Conservation (phyloP, 2,329 filamentous ascomycete species). For the Pochonia chlamydosporia region DNA sequence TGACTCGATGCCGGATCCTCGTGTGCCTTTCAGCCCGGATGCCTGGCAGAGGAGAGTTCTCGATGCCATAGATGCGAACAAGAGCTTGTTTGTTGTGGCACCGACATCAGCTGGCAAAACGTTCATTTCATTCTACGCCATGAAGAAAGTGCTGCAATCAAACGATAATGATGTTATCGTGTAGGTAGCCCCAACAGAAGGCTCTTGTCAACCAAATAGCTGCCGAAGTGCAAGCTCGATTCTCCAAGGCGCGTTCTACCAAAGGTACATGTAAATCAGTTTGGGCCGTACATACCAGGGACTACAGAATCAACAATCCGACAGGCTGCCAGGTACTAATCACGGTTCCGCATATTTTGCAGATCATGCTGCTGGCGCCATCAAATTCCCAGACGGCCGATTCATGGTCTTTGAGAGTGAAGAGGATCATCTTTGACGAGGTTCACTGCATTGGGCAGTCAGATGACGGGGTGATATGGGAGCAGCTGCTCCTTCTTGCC, state of each 20-base stretch:
- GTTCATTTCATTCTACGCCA: slow-evolving; percentile 80
- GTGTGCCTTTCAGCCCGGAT: slow-evolving; percentile 68
- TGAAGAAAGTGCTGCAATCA: slow-evolving; percentile 66
- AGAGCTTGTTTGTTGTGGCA: slow-evolving; percentile 69
- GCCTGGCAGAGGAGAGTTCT: slow-evolving; percentile 71
- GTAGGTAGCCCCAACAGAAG: slow-evolving; percentile 77
- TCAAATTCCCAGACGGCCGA: slow-evolving; percentile 50
- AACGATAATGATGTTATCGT: slow-evolving; percentile 67
- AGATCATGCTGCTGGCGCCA: slow-evolving; percentile 68
- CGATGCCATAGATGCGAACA: slow-evolving; percentile 64
- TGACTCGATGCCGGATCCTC: slow-evolving; percentile 59
- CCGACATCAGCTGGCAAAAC: slow-evolving; percentile 78
- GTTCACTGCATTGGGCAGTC: slow-evolving; percentile 74
- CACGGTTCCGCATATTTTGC: slow-evolving; percentile 71
- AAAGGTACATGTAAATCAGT: slow-evolving; percentile 60
- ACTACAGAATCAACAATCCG: slow-evolving; percentile 69
- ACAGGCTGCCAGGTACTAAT: slow-evolving; percentile 69
- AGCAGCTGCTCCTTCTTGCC: slow-evolving; percentile 67
- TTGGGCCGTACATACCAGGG: slow-evolving; percentile 73
- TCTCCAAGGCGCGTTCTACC: slow-evolving; percentile 60
- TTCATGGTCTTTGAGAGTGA: slow-evolving; percentile 61
- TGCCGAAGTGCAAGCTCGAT: slow-evolving; percentile 69
- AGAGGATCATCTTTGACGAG: slow-evolving; percentile 77
- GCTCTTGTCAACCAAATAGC: slow-evolving; percentile 80
- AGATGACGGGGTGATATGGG: slow-evolving; percentile 72